phyloP scores from a whole-genome alignment of 225 moss, liverwort and hornwort species.

The Pseudisothecium myosuroides region DNA sequence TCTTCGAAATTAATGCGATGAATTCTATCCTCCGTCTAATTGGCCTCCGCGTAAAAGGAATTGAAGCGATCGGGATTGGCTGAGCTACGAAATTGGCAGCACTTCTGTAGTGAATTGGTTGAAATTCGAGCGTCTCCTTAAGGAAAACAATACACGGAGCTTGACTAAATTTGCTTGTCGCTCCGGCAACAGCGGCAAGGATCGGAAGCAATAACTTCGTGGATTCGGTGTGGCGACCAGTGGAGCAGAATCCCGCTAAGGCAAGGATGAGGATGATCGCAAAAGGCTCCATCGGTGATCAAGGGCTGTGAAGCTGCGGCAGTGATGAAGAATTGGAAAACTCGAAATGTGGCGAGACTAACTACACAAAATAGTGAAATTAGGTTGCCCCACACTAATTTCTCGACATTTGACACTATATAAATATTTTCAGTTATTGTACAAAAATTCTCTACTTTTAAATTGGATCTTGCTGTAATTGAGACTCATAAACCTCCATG shows the following conservation, averaged over 20 bases:
- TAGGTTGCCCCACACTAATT: no score
- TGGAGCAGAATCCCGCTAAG: conserved; percentile 8
- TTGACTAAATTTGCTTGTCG: not conserved
- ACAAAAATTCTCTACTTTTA: no score
- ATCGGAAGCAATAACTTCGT: not conserved
- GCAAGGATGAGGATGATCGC: not conserved
- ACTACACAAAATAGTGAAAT: no score
- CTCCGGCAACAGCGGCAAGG: not conserved
- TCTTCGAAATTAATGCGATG: not conserved
- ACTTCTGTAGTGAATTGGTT: not conserved
- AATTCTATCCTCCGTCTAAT: not conserved
- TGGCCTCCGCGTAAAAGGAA: not conserved
- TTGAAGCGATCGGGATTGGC: not conserved
- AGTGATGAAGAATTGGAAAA: not conserved
- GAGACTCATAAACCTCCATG: no score
- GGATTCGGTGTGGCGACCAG: not conserved
- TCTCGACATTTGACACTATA: no score
- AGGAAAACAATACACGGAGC: not conserved
- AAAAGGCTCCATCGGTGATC: not conserved
- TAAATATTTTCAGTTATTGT: no score
- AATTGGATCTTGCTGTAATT: no score
- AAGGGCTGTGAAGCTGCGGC: not conserved
- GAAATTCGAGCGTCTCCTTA: not conserved
- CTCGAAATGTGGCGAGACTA: not conserved
- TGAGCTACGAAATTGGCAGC: not conserved